These are phyloP conservation scores for Pezicula carpinea DNA, from an alignment of 2,329 filamentous ascomycete genomes.

Conservation along the genomic window DNA sequence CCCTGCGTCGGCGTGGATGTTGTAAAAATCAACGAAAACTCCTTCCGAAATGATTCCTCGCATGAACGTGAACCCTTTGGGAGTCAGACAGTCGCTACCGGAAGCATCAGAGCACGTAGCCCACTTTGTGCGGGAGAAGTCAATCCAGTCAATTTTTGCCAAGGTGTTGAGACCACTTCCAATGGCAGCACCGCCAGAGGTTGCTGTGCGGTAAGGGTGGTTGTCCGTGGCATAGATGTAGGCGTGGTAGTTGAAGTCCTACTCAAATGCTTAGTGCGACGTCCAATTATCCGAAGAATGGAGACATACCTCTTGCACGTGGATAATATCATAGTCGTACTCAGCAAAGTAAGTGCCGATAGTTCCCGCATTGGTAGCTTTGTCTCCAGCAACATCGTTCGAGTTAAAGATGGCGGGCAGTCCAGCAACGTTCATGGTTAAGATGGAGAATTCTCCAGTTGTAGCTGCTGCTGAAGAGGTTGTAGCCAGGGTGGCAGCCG, in stretches of 20 bases:
- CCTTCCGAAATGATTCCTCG: constrained; percentile 46
- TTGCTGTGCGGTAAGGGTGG: constrained; percentile 56
- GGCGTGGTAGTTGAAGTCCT: constrained; percentile 64
- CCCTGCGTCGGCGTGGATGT: constrained; percentile 63
- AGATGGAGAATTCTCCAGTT: constrained; percentile 42
- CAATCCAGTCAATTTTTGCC: constrained; percentile 51
- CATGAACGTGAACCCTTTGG: constrained; percentile 68
- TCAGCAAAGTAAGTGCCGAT: constrained; percentile 54
- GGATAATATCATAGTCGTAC: constrained; percentile 56
- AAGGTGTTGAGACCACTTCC: constrained; percentile 62
- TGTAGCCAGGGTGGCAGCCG: constrained; percentile 10
- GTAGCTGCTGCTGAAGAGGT: constrained; percentile 20
- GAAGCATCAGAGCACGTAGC: constrained; percentile 50
- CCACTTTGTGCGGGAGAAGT: constrained; percentile 56
- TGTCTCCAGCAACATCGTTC: constrained; percentile 60
- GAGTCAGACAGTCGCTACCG: constrained; percentile 58
- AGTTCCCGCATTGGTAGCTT: constrained; percentile 48
- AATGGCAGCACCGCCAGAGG: constrained; percentile 59
- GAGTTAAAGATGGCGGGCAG: constrained; percentile 50
- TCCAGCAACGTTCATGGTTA: constrained; percentile 57
- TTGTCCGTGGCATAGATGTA: constrained; percentile 56
- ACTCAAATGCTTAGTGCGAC: background rate
- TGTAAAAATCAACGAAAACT: constrained; percentile 59
- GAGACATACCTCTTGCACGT: constrained; percentile 53
- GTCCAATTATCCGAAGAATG: background rate